Evolutionary conservation across 1,284 basidiomycete species (phyloP).

Genomic region (Ustilago tritici): DNA sequence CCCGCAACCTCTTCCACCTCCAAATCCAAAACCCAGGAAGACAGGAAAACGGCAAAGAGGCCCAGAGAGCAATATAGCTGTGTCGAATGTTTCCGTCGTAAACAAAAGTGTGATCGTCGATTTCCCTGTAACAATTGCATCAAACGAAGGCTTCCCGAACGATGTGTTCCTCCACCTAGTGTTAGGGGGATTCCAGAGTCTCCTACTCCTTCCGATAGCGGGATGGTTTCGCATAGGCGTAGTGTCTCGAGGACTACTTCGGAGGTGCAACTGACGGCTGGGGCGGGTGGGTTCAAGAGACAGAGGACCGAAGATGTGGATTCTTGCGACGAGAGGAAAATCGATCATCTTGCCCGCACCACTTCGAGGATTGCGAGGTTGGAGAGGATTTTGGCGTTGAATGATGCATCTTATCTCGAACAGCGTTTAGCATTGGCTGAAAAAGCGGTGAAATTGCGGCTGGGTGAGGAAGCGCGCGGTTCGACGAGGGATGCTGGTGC

Average conservation of each 20-base stretch:
- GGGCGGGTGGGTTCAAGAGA: constrained; percentile 17
- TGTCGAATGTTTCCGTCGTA: constrained; percentile 53
- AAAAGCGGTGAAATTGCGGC: constrained; percentile 32
- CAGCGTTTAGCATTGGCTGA: constrained; percentile 47
- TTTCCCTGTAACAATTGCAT: constrained; percentile 58
- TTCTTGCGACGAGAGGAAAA: constrained; percentile 44
- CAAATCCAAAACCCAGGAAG: constrained; percentile 21
- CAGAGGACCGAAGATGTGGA: constrained; percentile 27
- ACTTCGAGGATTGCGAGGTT: constrained; percentile 42
- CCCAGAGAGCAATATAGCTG: constrained; percentile 55
- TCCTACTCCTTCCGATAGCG: constrained; percentile 31
- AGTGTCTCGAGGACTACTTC: constrained; percentile 35
- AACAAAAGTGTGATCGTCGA: constrained; percentile 58
- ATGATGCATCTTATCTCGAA: constrained; percentile 43
- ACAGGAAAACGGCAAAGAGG: constrained; percentile 39
- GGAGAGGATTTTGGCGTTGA: constrained; percentile 44
- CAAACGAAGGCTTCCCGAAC: constrained; percentile 48
- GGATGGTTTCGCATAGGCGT: constrained; percentile 21
- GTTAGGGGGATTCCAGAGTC: constrained; percentile 25
- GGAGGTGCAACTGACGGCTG: constrained; percentile 20
- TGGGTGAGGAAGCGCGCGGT: constrained; percentile 30
- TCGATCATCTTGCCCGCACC: constrained; percentile 44
- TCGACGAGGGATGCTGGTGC: constrained; percentile 5
- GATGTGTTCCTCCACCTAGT: constrained; percentile 48
- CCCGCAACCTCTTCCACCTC: constrained; percentile 4